These are phyloP conservation scores for Trapa incisa DNA, from an alignment of 345 rosid species.

Conservation along the genomic window DNA sequence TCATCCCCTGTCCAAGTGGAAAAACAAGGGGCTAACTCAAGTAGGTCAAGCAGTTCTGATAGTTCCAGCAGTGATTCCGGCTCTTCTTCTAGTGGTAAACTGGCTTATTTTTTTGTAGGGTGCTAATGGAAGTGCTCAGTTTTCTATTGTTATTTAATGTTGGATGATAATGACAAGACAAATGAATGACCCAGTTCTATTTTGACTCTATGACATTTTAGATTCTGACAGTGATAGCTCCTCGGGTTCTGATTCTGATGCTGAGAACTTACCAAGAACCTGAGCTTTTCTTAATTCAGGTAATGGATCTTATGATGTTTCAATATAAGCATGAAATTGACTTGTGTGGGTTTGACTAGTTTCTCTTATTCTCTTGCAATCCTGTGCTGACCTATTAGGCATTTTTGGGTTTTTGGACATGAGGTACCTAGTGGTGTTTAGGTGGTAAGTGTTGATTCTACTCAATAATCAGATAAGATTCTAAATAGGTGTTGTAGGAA, in stretches of 20 bases:
- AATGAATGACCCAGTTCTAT: not conserved
- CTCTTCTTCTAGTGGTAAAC: conserved; percentile 89
- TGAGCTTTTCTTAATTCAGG: conserved; percentile 18
- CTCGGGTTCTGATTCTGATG: conserved; percentile 88
- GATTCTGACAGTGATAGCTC: conserved; percentile 9
- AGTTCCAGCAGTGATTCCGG: conserved; percentile 96
- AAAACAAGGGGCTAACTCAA: conserved; percentile 46
- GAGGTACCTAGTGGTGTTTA: not conserved
- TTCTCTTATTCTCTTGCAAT: not conserved
- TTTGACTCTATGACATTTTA: not conserved
- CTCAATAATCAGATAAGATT: not conserved
- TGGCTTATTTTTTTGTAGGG: not conserved
- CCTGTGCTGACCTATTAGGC: not conserved
- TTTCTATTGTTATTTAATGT: not conserved
- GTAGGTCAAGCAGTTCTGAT: conserved; percentile 89
- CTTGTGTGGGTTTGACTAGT: not conserved
- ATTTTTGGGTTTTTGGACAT: not conserved
- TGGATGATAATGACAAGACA: not conserved
- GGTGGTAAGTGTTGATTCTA: not conserved
- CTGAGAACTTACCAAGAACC: conserved; percentile 29
- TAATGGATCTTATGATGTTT: conserved; percentile 8
- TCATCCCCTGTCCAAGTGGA: conserved; percentile 43
- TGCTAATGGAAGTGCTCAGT: not conserved
- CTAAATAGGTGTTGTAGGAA: not conserved
- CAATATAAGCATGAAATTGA: not conserved